Conservation (phyloP, 1,139 yeast genomes). For the Eremothecium coryli region DNA sequence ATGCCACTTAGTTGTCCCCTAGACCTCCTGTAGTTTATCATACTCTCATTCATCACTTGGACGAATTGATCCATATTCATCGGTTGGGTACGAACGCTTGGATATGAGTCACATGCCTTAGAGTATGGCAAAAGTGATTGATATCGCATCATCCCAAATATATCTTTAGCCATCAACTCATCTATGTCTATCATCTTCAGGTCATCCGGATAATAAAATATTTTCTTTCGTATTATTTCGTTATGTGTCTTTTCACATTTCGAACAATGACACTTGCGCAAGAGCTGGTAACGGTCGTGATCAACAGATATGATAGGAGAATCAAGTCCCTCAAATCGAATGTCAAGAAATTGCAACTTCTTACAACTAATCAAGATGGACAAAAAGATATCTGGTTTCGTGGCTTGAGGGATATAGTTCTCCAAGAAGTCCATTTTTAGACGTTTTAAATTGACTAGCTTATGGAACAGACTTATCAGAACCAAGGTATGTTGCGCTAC, state of each 20-base stretch:
- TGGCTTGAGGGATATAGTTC: conserved; percentile 30
- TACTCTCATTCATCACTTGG: conserved; percentile 26
- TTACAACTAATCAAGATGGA: conserved; percentile 30
- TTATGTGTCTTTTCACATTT: conserved; percentile 26
- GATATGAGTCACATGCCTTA: conserved; percentile 35
- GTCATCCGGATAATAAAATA: conserved; percentile 28
- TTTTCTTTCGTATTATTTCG: conserved; percentile 27
- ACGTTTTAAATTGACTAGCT: conserved; percentile 29
- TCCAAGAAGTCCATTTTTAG: conserved; percentile 35
- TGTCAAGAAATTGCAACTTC: conserved; percentile 33
- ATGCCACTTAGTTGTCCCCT: conserved; percentile 18
- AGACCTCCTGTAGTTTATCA: conserved; percentile 20
- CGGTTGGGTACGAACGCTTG: conserved; percentile 35
- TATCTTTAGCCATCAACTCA: conserved; percentile 30
- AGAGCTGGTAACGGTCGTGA: conserved; percentile 22
- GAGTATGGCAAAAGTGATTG: conserved; percentile 34
- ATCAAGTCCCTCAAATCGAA: conserved; percentile 32
- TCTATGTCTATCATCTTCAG: conserved; percentile 25
- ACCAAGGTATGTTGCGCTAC: conserved; percentile 30
- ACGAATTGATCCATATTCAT: conserved; percentile 31
- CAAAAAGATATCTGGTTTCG: conserved; percentile 28
- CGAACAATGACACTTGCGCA: conserved; percentile 31
- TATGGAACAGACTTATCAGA: conserved; percentile 27
- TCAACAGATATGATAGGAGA: conserved; percentile 27
- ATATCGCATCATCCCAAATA: conserved; percentile 30